phyloP scores from a whole-genome alignment of 2,329 filamentous ascomycete species.

The Cordyceps farinosa region DNA sequence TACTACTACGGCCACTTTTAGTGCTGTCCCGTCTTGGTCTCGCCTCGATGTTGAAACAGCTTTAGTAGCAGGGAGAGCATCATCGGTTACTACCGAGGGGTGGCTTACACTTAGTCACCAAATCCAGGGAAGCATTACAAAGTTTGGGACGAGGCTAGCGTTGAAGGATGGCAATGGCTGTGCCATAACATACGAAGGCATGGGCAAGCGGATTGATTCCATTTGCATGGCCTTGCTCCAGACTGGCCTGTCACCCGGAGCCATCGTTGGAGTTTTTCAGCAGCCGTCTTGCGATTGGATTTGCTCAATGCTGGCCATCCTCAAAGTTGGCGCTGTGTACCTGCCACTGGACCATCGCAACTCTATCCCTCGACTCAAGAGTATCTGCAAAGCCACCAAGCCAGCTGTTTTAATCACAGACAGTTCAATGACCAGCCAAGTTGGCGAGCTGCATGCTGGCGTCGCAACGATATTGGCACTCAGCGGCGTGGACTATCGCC shows the following conservation, averaged over 20 bases:
- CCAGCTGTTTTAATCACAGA: background rate
- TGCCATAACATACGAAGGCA: background rate
- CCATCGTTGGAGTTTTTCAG: conserved; percentile 4
- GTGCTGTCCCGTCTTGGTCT: too few species aligned
- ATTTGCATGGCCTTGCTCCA: background rate
- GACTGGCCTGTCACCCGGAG: background rate
- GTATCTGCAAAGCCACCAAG: background rate
- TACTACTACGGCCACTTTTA: background rate
- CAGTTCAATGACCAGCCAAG: background rate
- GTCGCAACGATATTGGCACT: too few species aligned
- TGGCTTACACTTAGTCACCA: too few species aligned
- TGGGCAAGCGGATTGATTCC: background rate
- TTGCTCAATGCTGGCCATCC: conserved; percentile 8
- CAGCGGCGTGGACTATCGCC: background rate
- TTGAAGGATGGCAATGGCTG: too few species aligned
- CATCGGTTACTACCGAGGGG: too few species aligned
- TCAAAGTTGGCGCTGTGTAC: background rate
- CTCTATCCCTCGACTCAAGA: background rate
- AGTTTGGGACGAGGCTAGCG: too few species aligned
- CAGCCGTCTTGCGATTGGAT: background rate
- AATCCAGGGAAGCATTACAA: too few species aligned
- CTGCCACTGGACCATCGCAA: background rate
- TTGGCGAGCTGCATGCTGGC: background rate
- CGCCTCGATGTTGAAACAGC: background rate
- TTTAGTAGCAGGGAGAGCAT: background rate